Base-by-base conservation (phyloP, 345 rosid genomes). In the Isatis tinctoria region DNA sequence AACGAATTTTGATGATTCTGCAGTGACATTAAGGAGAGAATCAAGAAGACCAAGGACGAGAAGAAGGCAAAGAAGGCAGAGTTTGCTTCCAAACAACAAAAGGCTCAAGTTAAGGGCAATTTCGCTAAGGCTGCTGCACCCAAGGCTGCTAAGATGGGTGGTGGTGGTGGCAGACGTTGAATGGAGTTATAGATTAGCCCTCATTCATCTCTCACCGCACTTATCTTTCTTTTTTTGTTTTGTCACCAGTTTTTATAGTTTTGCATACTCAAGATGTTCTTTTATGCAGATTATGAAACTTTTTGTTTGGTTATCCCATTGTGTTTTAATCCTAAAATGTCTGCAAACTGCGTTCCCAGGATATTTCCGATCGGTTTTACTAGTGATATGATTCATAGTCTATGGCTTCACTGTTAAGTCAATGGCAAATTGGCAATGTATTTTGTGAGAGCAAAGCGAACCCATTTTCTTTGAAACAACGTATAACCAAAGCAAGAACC, bases 1-100 rank as follows among this genome's bases (percentile, higher is more conserved):
- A 30, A 10, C 0, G 0, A 0, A 28, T 7, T 9, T 27, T 26
- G 53, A 14, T 67, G n/a, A 2, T 59, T 33, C 1, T 75, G 52
- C 68, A 90, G 94, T 77, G 97, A 90, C 67, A 88, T 90, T 11
- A 88, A 90, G 83, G 92, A 90, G 80, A 85, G 94, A 77, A 86
- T 87, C 74, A 90, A 86, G 90, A 88, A 88, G 76, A 91, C 90
- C 0, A 87, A 87, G 82, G 97, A 91, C 39, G 94, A 91, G 74
- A 91, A 88, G 83, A 88, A 85, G 84, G 94, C 92, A 2, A 90
- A 90, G 86, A 90, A 90, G 70, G 94, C 88, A 0, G 92, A 91
- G 80, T 49, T 79, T 56, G 66, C 53, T n/a, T 74, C 88, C 0
- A 88, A 87, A 83, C 78, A 84, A 59, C 88, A 85, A 40, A 90